Evolutionary conservation across 345 rosid genomes (phyloP).

Genomic region (Camelina neglecta): DNA sequence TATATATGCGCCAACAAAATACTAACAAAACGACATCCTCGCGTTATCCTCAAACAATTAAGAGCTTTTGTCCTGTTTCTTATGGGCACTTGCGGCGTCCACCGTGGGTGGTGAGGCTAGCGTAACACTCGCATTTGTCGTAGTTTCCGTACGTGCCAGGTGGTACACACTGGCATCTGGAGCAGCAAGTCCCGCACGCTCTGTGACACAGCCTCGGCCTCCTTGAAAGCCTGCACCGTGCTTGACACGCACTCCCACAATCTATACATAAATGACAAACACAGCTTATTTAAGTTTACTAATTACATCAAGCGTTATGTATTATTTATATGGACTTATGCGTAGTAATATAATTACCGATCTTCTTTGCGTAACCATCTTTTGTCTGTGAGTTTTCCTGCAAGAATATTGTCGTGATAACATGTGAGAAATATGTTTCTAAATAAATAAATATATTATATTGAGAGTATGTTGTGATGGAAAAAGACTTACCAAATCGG

Average conservation of each 20-base stretch:
- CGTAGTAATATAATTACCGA: slow-evolving; percentile 29
- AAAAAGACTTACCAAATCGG: slow-evolving; percentile 37
- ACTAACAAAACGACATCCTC: slow-evolving; percentile 22
- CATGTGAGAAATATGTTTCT: not conserved
- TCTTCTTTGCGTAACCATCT: slow-evolving; percentile 19
- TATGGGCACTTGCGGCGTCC: slow-evolving; percentile 84
- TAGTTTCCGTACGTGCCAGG: slow-evolving; percentile 73
- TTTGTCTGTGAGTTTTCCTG: slow-evolving; percentile 31
- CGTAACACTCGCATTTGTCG: slow-evolving; percentile 73
- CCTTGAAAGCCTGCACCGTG: slow-evolving; percentile 64
- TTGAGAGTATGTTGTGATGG: not conserved
- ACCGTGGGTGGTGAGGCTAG: slow-evolving; percentile 69
- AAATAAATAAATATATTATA: too few species aligned
- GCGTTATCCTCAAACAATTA: not conserved
- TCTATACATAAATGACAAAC: slow-evolving; percentile 47
- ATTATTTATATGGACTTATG: not conserved
- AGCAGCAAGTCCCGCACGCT: slow-evolving; percentile 81
- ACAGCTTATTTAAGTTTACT: not conserved
- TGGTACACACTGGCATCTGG: slow-evolving; percentile 79
- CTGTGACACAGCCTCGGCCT: slow-evolving; percentile 65
- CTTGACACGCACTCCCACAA: slow-evolving; percentile 62
- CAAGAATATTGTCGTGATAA: not conserved
- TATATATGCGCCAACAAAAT: slow-evolving; percentile 3
- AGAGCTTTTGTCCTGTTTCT: slow-evolving; percentile 10
- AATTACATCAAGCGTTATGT: not conserved